Base-by-base conservation (phyloP, 1,139 yeast genomes). In the Blastobotrys elegans region DNA sequence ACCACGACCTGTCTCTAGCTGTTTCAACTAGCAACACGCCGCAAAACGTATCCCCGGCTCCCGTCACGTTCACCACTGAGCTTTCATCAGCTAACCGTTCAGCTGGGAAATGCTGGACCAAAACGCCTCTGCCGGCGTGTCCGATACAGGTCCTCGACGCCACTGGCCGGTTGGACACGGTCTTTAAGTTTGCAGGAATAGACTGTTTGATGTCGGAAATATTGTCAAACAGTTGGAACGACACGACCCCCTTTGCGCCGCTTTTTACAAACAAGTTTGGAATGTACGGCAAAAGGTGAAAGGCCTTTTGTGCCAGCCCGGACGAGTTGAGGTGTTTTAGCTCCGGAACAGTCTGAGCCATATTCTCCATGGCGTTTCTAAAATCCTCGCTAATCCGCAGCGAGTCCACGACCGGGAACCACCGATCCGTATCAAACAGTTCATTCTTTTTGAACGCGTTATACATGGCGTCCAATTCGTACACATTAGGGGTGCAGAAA, bases 351-450 rank as follows among this genome's bases (percentile, higher is more conserved):
- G 40, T 29, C 13, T 55, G 53, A 2, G 71, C 61, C 24, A 64
- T 50, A 20, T 62, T 53, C 41, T 67, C 67, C 53, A 78, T 54
- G 50, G 62, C 60, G 44, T 71, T 73, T 46, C 82, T 63, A 54
- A 81, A 71, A 1, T 56, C 59, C 2, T 76, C 65, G 50, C 76
- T 74, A 36, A 82, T 63, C 10, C 81, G 79, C 44, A 85, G 63
- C 1, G 76, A 64, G 60, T 87, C 95, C 20, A 87, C 65, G 1
- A 80, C 68, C 1, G 85, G 85, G 65, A 87, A 87, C 96, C 96
- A 88, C 3, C 65, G 57, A 43, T 82, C 83, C 22, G 75, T 66
- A 55, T 82, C 90, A 60, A 84, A 84, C 43, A 70, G 65, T 4
- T 74, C 88, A 2, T 63, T 55, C 0, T 56, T 56, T 4, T 68